These are phyloP conservation scores for Cytospora leucostoma DNA, from an alignment of 2,329 filamentous ascomycete species.

Conservation along the genomic window DNA sequence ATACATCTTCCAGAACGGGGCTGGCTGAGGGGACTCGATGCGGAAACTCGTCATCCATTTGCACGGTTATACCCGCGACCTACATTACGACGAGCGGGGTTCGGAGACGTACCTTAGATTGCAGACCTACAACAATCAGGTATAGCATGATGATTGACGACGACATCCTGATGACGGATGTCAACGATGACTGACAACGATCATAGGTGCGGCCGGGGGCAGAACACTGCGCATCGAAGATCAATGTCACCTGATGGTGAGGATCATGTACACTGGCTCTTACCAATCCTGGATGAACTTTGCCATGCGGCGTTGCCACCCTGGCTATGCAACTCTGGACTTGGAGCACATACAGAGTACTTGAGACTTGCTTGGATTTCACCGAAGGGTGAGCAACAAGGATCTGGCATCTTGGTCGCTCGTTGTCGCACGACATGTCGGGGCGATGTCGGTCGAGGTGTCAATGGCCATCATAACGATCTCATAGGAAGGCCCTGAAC, in stretches of 20 bases:
- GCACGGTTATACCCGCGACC: not conserved
- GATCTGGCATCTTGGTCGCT: not conserved
- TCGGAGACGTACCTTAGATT: not conserved
- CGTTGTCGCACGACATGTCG: not conserved
- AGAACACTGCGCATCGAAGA: not conserved
- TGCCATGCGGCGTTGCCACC: not conserved
- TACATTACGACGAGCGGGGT: not conserved
- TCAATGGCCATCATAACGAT: not conserved
- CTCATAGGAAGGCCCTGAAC: not conserved
- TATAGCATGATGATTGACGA: not conserved
- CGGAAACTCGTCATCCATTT: not conserved
- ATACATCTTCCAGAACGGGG: slow-evolving; percentile 47
- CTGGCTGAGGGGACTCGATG: not conserved
- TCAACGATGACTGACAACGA: not conserved
- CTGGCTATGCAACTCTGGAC: not conserved
- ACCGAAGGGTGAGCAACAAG: not conserved
- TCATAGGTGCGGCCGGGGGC: not conserved
- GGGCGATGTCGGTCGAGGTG: not conserved
- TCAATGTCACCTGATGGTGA: not conserved
- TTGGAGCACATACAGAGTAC: not conserved
- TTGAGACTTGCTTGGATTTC: not conserved
- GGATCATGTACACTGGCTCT: not conserved
- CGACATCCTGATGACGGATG: not conserved
- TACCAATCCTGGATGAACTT: not conserved
- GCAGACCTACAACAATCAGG: not conserved